Evolutionary conservation across 306 rosid genomes (phyloP).

Genomic region (Vigna unguiculata): DNA sequence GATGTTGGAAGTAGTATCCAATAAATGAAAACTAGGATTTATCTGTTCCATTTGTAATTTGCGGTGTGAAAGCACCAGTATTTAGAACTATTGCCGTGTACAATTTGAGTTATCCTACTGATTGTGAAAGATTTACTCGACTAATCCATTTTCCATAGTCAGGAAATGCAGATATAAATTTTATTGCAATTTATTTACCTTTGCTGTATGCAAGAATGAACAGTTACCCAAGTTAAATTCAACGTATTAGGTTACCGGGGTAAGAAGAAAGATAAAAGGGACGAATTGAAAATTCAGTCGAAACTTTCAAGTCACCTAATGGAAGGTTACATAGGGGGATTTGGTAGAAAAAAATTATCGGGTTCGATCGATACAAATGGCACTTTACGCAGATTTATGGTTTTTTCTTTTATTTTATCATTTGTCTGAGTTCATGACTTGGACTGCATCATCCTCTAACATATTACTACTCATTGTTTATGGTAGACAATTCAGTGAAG

Average conservation of each 20-base stretch:
- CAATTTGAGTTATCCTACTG: slow-evolving; percentile 44
- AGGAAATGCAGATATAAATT: neutral
- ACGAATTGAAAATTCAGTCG: neutral
- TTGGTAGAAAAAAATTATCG: neutral
- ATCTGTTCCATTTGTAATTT: slow-evolving; percentile 45
- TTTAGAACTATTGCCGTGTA: slow-evolving; percentile 43
- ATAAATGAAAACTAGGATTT: slow-evolving; percentile 52
- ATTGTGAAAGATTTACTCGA: slow-evolving; percentile 33
- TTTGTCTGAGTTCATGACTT: neutral
- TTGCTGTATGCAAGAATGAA: neutral
- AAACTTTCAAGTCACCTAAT: neutral
- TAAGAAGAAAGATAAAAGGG: neutral
- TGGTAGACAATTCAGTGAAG: neutral
- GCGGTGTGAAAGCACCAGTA: slow-evolving; percentile 55
- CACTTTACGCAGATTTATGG: neutral
- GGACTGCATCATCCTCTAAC: no score
- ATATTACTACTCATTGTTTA: neutral
- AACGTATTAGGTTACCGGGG: neutral
- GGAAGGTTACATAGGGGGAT: neutral
- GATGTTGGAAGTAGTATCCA: slow-evolving; percentile 58
- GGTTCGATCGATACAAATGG: neutral
- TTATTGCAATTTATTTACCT: neutral
- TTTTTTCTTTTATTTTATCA: neutral
- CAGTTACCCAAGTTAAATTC: neutral
- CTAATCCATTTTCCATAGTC: neutral